Percentiles rank a stretch among this genome's conserved stretches.
Conservation (phyloP, 2,329 filamentous ascomycete species). For the Phialemoniopsis sp. region DNA sequence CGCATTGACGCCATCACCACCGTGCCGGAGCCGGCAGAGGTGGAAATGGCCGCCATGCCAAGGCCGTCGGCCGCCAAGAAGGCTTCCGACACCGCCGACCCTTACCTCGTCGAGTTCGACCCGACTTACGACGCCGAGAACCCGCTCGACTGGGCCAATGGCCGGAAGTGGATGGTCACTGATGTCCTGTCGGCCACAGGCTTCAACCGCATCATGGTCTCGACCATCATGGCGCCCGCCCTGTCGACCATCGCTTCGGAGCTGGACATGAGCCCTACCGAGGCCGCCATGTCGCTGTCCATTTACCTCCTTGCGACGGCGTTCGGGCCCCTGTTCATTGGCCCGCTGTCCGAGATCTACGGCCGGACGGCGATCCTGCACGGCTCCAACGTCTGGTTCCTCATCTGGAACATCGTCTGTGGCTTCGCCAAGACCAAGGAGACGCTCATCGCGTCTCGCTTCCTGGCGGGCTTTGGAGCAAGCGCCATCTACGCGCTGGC, state of each 20-base stretch:
- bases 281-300: conserved; percentile 42
- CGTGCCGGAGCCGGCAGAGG: too few relatives aligned
- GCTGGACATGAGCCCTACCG: conserved; percentile 40
- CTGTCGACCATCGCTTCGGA: conserved; percentile 44
- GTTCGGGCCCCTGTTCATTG: conserved; percentile 37
- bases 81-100: conserved; percentile 3
- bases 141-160: conserved; percentile 30
- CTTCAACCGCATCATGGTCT: conserved; percentile 47
- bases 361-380: conserved; percentile 37
- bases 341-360: conserved; percentile 42
- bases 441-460: conserved; percentile 36
- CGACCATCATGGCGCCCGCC: conserved; percentile 47
- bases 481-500: conserved; percentile 39
- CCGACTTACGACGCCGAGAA: conserved; percentile 25
- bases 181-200: conserved; percentile 42
- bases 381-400: conserved; percentile 40
- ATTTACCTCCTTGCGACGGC: conserved; percentile 38
- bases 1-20: too few relatives aligned
- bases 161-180: conserved; percentile 44
- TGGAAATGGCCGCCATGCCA: too few relatives aligned
- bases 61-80: too few relatives aligned
- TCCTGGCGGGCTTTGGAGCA: conserved; percentile 44
- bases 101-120: conserved; percentile 14
- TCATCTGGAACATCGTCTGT: conserved; percentile 43
- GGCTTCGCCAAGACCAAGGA: conserved; percentile 32